A percentile compares a stretch with the other conserved stretches of the same genome.
These are phyloP conservation scores for Zalaria obscura DNA, from an alignment of 2,329 filamentous ascomycete species.

Conservation along the genomic window DNA sequence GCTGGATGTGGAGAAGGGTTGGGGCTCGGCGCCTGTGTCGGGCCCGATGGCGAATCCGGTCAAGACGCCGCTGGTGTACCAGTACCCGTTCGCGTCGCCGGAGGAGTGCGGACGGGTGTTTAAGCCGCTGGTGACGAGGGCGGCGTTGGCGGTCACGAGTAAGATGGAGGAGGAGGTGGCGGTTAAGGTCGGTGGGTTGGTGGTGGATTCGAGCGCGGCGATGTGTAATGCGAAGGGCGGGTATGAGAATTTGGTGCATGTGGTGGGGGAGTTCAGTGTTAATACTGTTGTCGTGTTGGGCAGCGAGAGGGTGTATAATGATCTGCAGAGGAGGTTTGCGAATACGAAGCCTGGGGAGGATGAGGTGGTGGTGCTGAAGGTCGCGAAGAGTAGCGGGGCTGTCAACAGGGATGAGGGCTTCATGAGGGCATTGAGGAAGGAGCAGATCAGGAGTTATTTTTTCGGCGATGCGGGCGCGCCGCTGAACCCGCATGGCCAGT, in stretches of 20 bases:
- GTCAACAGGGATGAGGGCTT: constrained; percentile 61
- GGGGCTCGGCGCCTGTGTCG: constrained; percentile 81
- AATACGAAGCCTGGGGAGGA: constrained; percentile 41
- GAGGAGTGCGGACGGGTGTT: constrained; percentile 60
- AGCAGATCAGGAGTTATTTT: constrained; percentile 82
- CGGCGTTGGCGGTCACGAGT: constrained; percentile 66
- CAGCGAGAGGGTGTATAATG: constrained; percentile 59
- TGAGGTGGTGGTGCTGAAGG: constrained; percentile 56
- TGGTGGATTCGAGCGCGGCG: constrained; percentile 71
- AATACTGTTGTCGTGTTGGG: constrained; percentile 74
- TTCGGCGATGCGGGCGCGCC: constrained; percentile 68
- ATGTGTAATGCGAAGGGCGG: constrained; percentile 49
- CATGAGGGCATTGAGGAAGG: constrained; percentile 59
- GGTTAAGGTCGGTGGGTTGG: constrained; percentile 59
- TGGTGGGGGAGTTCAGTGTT: constrained; percentile 53
- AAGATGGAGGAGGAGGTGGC: constrained; percentile 62
- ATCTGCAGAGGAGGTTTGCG: constrained; percentile 55
- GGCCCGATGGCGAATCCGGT: constrained; percentile 79
- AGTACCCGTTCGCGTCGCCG: constrained; percentile 61
- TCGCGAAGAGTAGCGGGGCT: constrained; percentile 77
- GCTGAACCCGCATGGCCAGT: constrained; percentile 76
- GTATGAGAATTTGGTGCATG: constrained; percentile 68
- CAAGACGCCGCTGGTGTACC: constrained; percentile 83
- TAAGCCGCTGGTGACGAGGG: constrained; percentile 56
- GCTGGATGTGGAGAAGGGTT: constrained; percentile 70